Evolutionary conservation across 495 filamentous ascomycete genomes (phyloP).

Genomic region (Rostrohypoxylon terebratum): DNA sequence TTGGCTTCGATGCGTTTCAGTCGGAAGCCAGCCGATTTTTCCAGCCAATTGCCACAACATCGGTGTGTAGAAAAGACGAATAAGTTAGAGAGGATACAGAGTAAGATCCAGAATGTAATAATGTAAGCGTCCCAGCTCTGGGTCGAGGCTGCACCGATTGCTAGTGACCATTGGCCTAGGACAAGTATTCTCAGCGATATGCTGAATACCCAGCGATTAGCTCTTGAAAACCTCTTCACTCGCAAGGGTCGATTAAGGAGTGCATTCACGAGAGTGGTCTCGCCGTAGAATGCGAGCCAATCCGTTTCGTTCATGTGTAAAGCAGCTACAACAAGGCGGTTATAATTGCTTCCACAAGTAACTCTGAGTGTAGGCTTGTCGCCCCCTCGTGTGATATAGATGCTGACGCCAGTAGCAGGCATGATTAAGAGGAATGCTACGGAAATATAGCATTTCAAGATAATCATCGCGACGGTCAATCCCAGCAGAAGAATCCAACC

Average conservation of each 20-base stretch:
- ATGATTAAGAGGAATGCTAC: neutral
- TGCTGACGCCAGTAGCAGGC: neutral
- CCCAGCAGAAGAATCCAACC: neutral
- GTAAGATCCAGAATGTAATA: constrained; percentile 1
- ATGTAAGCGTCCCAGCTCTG: constrained; percentile 3
- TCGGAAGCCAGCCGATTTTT: neutral
- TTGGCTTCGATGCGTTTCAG: neutral
- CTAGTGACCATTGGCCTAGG: neutral
- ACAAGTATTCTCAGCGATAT: neutral
- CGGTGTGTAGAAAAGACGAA: constrained; percentile 2
- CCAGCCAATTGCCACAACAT: neutral
- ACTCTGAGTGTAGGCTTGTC: constrained; percentile 2
- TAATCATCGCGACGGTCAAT: neutral
- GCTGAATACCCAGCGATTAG: constrained; percentile 4
- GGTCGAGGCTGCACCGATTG: neutral
- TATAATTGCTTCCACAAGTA: neutral
- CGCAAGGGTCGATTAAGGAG: neutral
- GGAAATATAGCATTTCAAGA: constrained; percentile 3
- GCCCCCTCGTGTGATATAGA: constrained; percentile 4
- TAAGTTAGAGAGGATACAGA: constrained; percentile 7
- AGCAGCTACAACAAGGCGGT: neutral
- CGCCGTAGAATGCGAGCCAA: constrained; percentile 1
- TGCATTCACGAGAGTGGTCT: neutral
- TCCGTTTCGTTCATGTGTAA: constrained; percentile 5
- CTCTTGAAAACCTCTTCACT: constrained; percentile 4